Conservation (phyloP, 495 filamentous ascomycete genomes). For the Annulohypoxylon moriforme region DNA sequence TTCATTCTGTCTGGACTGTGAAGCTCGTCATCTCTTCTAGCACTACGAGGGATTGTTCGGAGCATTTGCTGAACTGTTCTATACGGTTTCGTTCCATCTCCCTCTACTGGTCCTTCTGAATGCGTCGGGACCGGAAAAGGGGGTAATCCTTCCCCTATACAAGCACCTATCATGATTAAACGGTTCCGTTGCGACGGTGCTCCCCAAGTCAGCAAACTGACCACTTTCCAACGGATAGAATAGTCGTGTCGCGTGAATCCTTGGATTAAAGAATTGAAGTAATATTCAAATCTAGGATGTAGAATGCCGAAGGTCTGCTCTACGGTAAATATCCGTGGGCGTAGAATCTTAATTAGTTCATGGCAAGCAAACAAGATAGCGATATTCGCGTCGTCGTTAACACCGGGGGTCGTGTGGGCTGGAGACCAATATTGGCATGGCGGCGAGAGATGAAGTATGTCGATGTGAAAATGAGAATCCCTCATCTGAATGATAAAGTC, state of each 20-base stretch:
- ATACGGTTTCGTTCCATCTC: constrained; percentile 58
- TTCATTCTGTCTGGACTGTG: constrained; percentile 46
- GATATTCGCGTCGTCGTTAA: constrained; percentile 78
- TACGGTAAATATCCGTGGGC: constrained; percentile 79
- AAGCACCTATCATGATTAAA: constrained; percentile 81
- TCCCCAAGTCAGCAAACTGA: constrained; percentile 61
- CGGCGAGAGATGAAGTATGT: constrained; percentile 83
- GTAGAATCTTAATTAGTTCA: constrained; percentile 66
- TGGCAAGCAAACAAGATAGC: constrained; percentile 74
- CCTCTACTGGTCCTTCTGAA: constrained; percentile 48
- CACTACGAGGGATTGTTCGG: constrained; percentile 49
- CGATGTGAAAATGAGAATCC: constrained; percentile 57
- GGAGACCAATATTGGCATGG: constrained; percentile 88
- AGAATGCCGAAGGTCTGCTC: constrained; percentile 83
- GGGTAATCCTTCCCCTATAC: constrained; percentile 80
- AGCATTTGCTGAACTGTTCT: constrained; percentile 48
- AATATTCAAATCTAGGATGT: constrained; percentile 59
- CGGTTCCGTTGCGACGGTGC: constrained; percentile 60
- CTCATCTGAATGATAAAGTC: constrained; percentile 56
- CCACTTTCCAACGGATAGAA: constrained; percentile 68
- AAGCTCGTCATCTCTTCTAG: constrained; percentile 59
- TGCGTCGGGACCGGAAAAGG: constrained; percentile 77
- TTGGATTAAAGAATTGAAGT: constrained; percentile 70
- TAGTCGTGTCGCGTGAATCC: constrained; percentile 75
- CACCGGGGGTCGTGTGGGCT: constrained; percentile 73